Base-by-base conservation (phyloP, 2,329 filamentous ascomycete species). In the Fusarium kyushuense region DNA sequence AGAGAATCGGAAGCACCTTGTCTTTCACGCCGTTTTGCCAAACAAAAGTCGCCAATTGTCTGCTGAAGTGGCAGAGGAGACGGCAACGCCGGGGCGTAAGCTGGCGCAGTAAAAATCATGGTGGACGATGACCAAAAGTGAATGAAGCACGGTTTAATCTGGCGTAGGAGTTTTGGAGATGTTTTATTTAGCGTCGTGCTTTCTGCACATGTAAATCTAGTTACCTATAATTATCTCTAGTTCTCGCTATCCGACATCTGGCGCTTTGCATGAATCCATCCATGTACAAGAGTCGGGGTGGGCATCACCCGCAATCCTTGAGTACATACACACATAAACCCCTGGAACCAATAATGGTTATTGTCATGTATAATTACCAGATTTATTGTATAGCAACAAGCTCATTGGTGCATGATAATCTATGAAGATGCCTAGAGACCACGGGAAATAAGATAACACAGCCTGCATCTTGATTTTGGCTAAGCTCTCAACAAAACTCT, bases 101-200 rank as follows among this genome's bases (percentile, higher is more conserved):
- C 48, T 52, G 48, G 48, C 32, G 48, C 48, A n/a, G 48, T 52
- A 41, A 52, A 52, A 35, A 52, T 52, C 48, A 52, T 52, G 48
- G 23, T 52, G 33, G 8, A 29, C 27, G n/a, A 38, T 38, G 35
- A 38, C n/a, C 35, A 38, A 19, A 11, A 19, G 5, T 38, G 35
- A 6, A 38, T 19, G n/a, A 19, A 19, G 35, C n/a, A 38, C 17
- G n/a, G 19, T 46, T 38, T 38, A 19, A 21, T 16, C 33, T 19
- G 33, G 21, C 12, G 12, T 51, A 40, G 48, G 48, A 9, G 14
- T n/a, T 41, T 32, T 41, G 19, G 10, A 41, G n/a, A 52, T 52
- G 21, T 41, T 41, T 41, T 52, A 41, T 52, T 41, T 32, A 32
- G 35, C 29, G 27, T 32, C 14, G 27, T 32, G 13, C n/a, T 32